These are phyloP conservation scores for Curvularia eragrostidis DNA, from an alignment of 2,329 filamentous ascomycete species.

Conservation along the genomic window DNA sequence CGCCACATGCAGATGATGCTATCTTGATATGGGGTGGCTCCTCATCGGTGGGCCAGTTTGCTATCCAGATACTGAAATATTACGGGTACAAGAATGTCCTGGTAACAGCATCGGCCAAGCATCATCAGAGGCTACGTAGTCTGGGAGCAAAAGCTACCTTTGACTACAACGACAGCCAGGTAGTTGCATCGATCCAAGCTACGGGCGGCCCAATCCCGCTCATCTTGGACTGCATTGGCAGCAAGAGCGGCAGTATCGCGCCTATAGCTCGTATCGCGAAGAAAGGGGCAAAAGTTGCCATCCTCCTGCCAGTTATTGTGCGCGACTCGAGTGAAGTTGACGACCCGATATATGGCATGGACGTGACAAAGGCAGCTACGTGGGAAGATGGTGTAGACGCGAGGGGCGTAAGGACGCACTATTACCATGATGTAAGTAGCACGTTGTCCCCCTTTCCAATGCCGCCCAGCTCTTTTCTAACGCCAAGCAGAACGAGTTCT, in stretches of 20 bases:
- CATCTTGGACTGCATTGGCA: conserved; percentile 46
- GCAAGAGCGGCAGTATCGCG: conserved; percentile 34
- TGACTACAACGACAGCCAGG: conserved; percentile 48
- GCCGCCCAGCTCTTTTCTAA: conserved; percentile 4
- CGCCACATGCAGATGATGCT: conserved; percentile 37
- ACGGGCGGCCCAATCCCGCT: conserved; percentile 30
- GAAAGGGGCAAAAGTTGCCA: conserved; percentile 60
- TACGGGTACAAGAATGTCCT: conserved; percentile 52
- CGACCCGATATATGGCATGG: conserved; percentile 63
- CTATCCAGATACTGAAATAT: conserved; percentile 52
- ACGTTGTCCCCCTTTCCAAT: no score
- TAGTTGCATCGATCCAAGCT: conserved; percentile 39
- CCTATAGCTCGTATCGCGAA: conserved; percentile 58
- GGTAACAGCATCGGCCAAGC: conserved; percentile 47
- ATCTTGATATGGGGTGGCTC: conserved; percentile 56
- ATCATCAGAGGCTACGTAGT: conserved; percentile 48
- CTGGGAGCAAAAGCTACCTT: conserved; percentile 51
- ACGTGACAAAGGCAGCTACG: conserved; percentile 52
- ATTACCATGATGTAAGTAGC: conserved; percentile 57
- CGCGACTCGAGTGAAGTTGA: conserved; percentile 58
- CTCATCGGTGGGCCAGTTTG: conserved; percentile 53
- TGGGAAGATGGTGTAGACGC: conserved; percentile 63
- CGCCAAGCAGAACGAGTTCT: conserved; percentile 58
- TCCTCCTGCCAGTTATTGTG: conserved; percentile 67
- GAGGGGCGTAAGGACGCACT: conserved; percentile 63